Conservation (phyloP, 2,329 filamentous ascomycete species). For the Trichoderma aggressivum region DNA sequence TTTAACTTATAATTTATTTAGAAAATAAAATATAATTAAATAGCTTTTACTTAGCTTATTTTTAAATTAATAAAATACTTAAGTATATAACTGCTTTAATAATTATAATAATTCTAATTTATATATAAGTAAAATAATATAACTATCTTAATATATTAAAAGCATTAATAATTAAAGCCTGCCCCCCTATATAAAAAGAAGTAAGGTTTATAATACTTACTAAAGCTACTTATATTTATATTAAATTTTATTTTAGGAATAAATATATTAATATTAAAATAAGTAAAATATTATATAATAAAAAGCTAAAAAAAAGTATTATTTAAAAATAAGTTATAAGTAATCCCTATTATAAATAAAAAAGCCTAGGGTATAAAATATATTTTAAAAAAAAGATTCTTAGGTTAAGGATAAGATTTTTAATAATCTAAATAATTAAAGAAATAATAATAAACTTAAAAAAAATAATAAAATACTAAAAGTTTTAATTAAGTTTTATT, state of each 20-base stretch:
- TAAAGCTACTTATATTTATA: conserved; percentile 11
- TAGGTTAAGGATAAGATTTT: conserved; percentile 4
- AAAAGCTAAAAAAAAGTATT: background rate
- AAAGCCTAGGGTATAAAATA: conserved; percentile 7
- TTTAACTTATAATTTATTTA: background rate
- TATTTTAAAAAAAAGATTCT: conserved; percentile 11
- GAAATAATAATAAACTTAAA: conserved; percentile 12
- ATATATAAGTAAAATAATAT: conserved; percentile 3
- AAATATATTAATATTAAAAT: conserved; percentile 9
- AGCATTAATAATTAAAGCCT: conserved; percentile 6
- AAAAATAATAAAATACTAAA: conserved; percentile 16
- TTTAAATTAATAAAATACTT: background rate
- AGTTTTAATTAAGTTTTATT: conserved; percentile 7
- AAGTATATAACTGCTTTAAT: conserved; percentile 3
- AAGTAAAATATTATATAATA: background rate
- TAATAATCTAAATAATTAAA: background rate
- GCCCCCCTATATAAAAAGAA: conserved; percentile 12
- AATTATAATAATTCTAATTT: background rate
- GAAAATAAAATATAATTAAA: background rate
- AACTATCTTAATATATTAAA: conserved; percentile 13
- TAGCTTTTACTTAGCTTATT: background rate
- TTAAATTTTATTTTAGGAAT: background rate
- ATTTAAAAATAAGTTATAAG: background rate
- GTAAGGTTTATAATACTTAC: conserved; percentile 8
- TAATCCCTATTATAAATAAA: background rate